Percentiles rank a stretch among this genome's conserved stretches.
Conservation (phyloP, 2,329 filamentous ascomycete genomes). For the Talaromyces sp. region DNA sequence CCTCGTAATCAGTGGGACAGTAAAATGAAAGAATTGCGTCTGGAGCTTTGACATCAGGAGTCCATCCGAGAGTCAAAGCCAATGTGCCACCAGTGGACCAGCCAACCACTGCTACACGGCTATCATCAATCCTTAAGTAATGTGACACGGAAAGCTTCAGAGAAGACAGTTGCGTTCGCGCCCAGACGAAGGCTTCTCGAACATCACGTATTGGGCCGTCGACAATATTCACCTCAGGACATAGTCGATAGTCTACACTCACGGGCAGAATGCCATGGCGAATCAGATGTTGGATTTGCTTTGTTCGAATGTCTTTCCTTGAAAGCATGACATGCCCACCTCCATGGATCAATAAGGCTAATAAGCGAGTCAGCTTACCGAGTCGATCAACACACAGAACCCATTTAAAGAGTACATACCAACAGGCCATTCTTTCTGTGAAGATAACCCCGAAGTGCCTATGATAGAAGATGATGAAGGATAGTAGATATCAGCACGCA, state of each 20-base stretch:
- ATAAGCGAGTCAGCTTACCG: neutral
- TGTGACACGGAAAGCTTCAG: neutral
- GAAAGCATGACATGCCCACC: constrained; percentile 5
- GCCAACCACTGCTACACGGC: neutral
- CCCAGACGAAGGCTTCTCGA: constrained; percentile 4
- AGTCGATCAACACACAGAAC: neutral
- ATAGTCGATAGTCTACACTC: constrained; percentile 10
- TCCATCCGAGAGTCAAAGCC: constrained; percentile 7
- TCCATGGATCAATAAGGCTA: constrained; percentile 9
- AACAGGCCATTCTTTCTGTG: neutral
- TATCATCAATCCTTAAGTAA: neutral
- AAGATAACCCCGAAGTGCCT: neutral
- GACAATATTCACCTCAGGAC: constrained; percentile 1
- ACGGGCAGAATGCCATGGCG: constrained; percentile 1
- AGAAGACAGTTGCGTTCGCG: neutral
- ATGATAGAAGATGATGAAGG: neutral
- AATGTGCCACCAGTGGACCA: constrained; percentile 15
- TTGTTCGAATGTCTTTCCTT: constrained; percentile 3
- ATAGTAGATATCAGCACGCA: neutral
- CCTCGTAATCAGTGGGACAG: constrained; percentile 7
- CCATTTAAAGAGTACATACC: neutral
- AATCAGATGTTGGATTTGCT: neutral
- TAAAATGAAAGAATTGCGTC: constrained; percentile 1
- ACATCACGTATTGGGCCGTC: constrained; percentile 3
- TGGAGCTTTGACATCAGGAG: neutral